phyloP scores from a whole-genome alignment of 1,139 yeast species.

The Taiozyma sp. region DNA sequence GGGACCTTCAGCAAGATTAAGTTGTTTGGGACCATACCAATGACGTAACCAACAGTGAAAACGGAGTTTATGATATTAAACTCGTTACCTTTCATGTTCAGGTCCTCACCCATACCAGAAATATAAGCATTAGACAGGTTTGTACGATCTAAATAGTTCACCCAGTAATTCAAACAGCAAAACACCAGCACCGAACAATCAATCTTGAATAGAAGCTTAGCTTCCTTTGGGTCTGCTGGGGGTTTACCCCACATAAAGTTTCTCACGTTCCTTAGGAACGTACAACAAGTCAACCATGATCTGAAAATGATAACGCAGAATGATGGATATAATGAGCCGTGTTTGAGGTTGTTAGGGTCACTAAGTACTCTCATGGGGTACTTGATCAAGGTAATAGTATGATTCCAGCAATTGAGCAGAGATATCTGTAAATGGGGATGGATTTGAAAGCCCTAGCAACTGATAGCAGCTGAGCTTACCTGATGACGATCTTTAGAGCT shows the following conservation, averaged over 20 bases:
- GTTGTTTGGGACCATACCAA: slow-evolving; percentile 56
- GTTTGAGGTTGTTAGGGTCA: neutral
- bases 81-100: slow-evolving; percentile 46
- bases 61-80: slow-evolving; percentile 48
- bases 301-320: neutral
- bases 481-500: neutral
- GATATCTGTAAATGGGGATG: neutral
- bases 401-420: neutral
- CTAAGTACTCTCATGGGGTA: neutral
- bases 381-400: neutral
- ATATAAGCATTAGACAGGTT: slow-evolving; percentile 56
- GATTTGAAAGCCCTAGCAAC: neutral
- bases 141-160: slow-evolving; percentile 44
- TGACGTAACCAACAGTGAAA: slow-evolving; percentile 55
- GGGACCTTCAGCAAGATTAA: slow-evolving; percentile 43
- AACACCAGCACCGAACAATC: slow-evolving; percentile 55
- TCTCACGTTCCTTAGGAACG: slow-evolving; percentile 11
- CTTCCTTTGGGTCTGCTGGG: slow-evolving; percentile 36
- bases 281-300: slow-evolving; percentile 4
- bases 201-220: slow-evolving; percentile 40
- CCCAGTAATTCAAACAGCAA: slow-evolving; percentile 54
- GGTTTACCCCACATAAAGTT: slow-evolving; percentile 36
- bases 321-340: neutral
- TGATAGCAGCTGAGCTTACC: neutral
- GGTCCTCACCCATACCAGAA: slow-evolving; percentile 53